Evolutionary conservation across 805 yeast species (phyloP), one percentile per base, ranked within the genome.

Genomic region (Lipomyces chichibuensis): DNA sequence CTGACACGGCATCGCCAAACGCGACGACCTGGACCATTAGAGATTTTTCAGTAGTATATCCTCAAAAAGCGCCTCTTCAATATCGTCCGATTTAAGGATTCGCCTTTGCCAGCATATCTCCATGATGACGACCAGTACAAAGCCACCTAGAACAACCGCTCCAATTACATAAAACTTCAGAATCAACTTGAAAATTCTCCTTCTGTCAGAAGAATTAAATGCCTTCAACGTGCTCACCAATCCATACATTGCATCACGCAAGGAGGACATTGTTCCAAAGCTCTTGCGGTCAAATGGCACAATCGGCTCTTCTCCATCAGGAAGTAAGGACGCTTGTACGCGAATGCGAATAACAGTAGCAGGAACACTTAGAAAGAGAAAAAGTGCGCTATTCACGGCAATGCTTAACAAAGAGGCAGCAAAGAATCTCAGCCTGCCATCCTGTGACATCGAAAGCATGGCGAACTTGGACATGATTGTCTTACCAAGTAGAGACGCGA

Each of bases 281-380:
- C 29, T 20, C 58, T 55, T 55, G 58, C 58, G 9, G 39, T 55
- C 39, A 27, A 55, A 29, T 1, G 58, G 58, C 11, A 55, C 27
- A 55, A 55, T 55, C 32, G 58, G 27, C 39, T 55, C 39, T 55
- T 55, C 58, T 20, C 13, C 58, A 20, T 55, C 58, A 23, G 58
- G 58, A 55, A 55, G 58, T 17, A 55, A 27, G 39, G 58, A 55
- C 58, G 58, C 58, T 55, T 55, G 58, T 9, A 25, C 58, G 27
- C 58, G 58, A 27, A 55, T 55, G 58, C 58, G 58, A 55, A 55
- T 37, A 25, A 55, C 8, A 20, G 32, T 55, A 55, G 58, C 37
- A 27, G 58, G 39, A n/a, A 55, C 29, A 14, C 29, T 27, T 3
- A 55, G 4, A 4, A 55, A 55, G 27, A 33, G 13, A 55, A 23